Evolutionary conservation across 371 early-diverging fungal genomes (phyloP), one percentile per base, ranked within the genome.

Genomic region (Syncephalastrum racemosum): DNA sequence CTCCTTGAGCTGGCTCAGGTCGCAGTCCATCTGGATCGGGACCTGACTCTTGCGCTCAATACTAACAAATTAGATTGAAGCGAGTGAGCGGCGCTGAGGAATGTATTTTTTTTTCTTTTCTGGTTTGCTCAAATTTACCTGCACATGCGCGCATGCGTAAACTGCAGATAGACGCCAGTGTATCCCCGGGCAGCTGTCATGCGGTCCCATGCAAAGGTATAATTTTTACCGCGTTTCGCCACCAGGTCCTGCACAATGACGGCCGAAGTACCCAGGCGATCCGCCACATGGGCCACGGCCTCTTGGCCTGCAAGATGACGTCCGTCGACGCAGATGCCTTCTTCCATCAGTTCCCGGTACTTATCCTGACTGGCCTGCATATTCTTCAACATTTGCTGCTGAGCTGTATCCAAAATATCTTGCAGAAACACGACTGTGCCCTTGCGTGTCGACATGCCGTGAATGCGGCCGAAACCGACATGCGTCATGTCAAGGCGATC

Each of bases 111-210:
- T 27, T 16, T 31, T 23, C 20, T 44, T 20, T 24, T 39, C 31
- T 20, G 31, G 40, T 15, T n/a, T 45, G n/a, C 14, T 45, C n/a
- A 41, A 47, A n/a, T 24, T 62, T 68, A 80, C 78, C 84, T 80
- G 70, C 93, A 92, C 4, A 92, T 80, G 39, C 95, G 88, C 8
- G 97, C 91, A 75, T 97, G 91, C 12, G 97, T 91, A 70, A 90
- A 99, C 79, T 99, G 99, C 8, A 99, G 72, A 75, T 96, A 99
- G 10, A 98, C 94, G 2, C 99, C 99, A 1, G 99, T 99, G 71
- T 95, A 94, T 31, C 98, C 99, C 50, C 90, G 91, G 48, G 94
- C 89, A 62, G 90, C 88, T 23, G 94, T 86, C 89, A 98, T 96
- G 43, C 95, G 85, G 61, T 90, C 85, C 93, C 95, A 95, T 60